A percentile compares a stretch with the other conserved stretches of the same genome.
phyloP scores from a whole-genome alignment of 805 yeast species.

The Kodamaea fukazawae region DNA sequence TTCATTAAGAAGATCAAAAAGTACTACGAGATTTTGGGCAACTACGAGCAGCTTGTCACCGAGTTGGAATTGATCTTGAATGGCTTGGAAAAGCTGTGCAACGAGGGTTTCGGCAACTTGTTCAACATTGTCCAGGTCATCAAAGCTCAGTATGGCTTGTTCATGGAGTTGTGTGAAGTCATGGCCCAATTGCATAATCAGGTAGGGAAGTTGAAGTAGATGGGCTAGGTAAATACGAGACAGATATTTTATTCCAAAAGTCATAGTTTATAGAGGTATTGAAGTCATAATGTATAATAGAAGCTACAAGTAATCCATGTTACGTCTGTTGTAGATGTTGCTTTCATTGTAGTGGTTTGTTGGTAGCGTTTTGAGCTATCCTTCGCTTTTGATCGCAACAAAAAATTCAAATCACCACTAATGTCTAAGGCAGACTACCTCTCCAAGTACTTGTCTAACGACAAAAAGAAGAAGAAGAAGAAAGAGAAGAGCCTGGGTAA shows the following conservation, averaged over 20 bases:
- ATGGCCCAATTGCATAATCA: conserved; percentile 64
- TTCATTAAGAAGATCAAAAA: conserved; percentile 51
- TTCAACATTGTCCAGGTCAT: conserved; percentile 56
- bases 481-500: conserved; percentile 6
- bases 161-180: conserved; percentile 72
- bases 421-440: conserved; percentile 32
- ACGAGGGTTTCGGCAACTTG: conserved; percentile 40
- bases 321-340: neutral
- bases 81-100: conserved; percentile 39
- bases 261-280: neutral
- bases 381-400: neutral
- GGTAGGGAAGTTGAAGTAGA: conserved; percentile 17
- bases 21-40: conserved; percentile 46
- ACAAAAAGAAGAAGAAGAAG: conserved; percentile 17
- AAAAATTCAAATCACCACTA: neutral
- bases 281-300: neutral
- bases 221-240: neutral
- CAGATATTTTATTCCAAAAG: too few species aligned
- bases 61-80: conserved; percentile 55
- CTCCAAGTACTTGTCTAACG: conserved; percentile 25
- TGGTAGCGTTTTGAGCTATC: neutral
- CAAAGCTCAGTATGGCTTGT: conserved; percentile 63
- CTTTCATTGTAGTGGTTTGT: neutral
- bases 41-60: conserved; percentile 60
- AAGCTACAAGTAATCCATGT: neutral